Base-by-base conservation (phyloP, 1,139 yeast genomes). In the Candida pseudoviswanathii region DNA sequence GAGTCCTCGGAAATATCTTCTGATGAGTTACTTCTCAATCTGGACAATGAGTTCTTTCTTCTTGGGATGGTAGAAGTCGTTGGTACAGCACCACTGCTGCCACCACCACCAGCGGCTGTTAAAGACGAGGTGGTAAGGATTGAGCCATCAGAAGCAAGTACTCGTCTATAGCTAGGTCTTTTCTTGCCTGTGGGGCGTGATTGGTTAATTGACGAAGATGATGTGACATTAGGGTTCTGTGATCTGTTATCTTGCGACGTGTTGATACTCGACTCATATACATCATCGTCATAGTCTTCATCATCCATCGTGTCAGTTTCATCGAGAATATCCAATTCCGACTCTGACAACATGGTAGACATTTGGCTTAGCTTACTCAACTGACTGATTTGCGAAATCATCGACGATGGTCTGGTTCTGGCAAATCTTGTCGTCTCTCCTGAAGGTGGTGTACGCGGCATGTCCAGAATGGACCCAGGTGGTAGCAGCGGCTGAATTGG, bases 351-450 rank as follows among this genome's bases (percentile, higher is more conserved):
- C 75, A 73, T 73, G 27, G 80, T 78, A 1, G 84, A 80, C 55
- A 80, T 72, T 56, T 84, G 87, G 46, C 88, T 82, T 38, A 78
- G 59, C 46, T 77, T 81, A 51, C 84, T 79, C 25, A 77, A 58
- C 55, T 80, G 80, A 49, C 87, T 82, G 33, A 79, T 71, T 57
- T 84, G 89, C 0, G 92, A 85, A 2, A 85, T 68, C 67, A 85
- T 80, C 0, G 92, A 85, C 4, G 82, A 73, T 2, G 92, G 91
- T 47, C 94, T 68, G 3, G 77, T 70, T 47, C 76, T 66, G 4
- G 52, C 29, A 21, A 45, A 41, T 45, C 50, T 46, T 22, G 44
- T 26, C 10, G 41, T 43, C 7, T 51, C 56, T 10, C 37, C 43
- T 5, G 54, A 45, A 3, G 56, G 52, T 1, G 59, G 56, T 1